Percentiles rank a stretch among this genome's conserved stretches.
These are phyloP conservation scores for Coccinonectria pachysandricola DNA, from an alignment of 2,329 filamentous ascomycete species.

Conservation along the genomic window DNA sequence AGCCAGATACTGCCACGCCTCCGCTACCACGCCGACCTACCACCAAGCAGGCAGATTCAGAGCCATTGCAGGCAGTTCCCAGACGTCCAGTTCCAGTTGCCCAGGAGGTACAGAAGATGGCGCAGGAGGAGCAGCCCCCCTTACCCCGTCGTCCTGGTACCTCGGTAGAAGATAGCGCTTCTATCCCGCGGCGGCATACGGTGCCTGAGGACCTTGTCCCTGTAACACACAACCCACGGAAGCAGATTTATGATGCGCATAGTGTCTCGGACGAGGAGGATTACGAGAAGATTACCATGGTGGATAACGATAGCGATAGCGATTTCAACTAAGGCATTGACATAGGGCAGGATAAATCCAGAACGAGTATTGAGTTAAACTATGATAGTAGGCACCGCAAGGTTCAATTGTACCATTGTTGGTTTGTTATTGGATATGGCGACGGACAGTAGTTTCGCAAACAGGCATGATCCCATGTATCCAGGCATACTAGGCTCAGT, in stretches of 20 bases:
- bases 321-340: constrained; percentile 3
- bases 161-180: constrained; percentile 5
- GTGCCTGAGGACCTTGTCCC: constrained; percentile 4
- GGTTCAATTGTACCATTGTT: too few relatives aligned
- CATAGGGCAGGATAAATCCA: neutral
- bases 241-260: too few relatives aligned
- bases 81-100: too few relatives aligned
- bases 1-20: constrained; percentile 4
- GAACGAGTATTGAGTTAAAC: too few relatives aligned
- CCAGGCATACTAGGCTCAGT: too few relatives aligned
- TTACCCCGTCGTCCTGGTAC: constrained; percentile 8
- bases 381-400: too few relatives aligned
- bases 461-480: too few relatives aligned
- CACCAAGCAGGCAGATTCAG: constrained; percentile 1
- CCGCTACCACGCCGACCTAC: constrained; percentile 9
- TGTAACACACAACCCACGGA: too few relatives aligned
- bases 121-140: constrained; percentile 1
- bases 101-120: too few relatives aligned
- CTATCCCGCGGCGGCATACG: constrained; percentile 10
- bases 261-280: constrained; percentile 25
- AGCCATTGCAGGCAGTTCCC: constrained; percentile 8
- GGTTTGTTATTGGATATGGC: too few relatives aligned
- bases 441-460: too few relatives aligned
- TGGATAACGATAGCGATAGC: constrained; percentile 24
- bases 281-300: constrained; percentile 27